Evolutionary conservation across 345 rosid genomes (phyloP).

Genomic region (Mercurialis annua): DNA sequence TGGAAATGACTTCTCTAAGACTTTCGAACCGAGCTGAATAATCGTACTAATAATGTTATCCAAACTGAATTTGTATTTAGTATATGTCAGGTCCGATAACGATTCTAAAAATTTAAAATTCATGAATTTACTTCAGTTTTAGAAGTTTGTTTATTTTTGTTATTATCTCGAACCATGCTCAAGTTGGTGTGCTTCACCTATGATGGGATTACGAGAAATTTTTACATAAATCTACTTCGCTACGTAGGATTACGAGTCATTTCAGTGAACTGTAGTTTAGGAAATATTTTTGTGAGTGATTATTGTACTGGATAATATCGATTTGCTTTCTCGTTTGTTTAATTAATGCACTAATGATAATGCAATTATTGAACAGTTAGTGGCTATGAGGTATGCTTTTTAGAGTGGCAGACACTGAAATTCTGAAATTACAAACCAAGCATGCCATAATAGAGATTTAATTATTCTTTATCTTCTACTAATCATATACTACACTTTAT

Average conservation of each 20-base stretch:
- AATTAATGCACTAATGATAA: background rate
- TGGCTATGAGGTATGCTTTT: background rate
- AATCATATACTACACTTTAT: background rate
- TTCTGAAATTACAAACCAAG: background rate
- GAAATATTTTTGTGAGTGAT: too few relatives aligned
- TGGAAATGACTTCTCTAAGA: background rate
- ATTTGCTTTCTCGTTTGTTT: too few relatives aligned
- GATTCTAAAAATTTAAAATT: too few relatives aligned
- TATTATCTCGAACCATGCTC: too few relatives aligned
- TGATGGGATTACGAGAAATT: too few relatives aligned
- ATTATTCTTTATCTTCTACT: background rate
- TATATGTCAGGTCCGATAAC: background rate
- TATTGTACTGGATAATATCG: too few relatives aligned
- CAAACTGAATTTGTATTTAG: background rate
- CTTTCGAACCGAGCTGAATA: background rate
- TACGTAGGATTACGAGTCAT: too few relatives aligned
- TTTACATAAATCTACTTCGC: too few relatives aligned
- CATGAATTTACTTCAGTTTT: too few relatives aligned
- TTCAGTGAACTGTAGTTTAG: too few relatives aligned
- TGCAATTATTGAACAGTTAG: background rate
- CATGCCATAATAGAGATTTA: background rate
- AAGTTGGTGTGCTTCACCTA: too few relatives aligned
- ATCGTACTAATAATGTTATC: background rate
- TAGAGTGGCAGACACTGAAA: conserved; percentile 7
- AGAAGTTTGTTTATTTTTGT: too few relatives aligned